A percentile compares a stretch with the other conserved stretches of the same genome.
Evolutionary conservation across 31 red algal genomes (phyloP).

Genomic region (Bonnemaisonia californica): DNA sequence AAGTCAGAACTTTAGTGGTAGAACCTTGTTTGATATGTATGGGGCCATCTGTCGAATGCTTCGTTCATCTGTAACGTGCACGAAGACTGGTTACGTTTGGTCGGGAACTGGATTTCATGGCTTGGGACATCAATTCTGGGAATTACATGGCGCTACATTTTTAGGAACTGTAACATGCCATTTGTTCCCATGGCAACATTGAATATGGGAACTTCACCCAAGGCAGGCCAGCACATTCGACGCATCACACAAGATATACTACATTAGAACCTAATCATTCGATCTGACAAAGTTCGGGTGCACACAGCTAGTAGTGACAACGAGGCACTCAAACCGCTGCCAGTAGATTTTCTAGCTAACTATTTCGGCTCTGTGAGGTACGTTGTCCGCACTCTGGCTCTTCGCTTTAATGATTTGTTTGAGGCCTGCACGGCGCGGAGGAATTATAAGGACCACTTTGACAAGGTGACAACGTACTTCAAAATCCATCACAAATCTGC

Average conservation of each 20-base stretch:
- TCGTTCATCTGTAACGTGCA: no score
- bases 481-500: conserved; percentile 1
- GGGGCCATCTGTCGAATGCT: no score
- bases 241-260: conserved; percentile 1
- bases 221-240: neutral
- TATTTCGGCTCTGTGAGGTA: conserved; percentile 19
- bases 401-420: conserved; percentile 8
- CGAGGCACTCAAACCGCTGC: neutral
- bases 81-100: no score
- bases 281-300: neutral
- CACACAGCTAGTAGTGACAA: conserved; percentile 7
- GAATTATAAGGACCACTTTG: conserved; percentile 4
- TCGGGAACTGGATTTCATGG: no score
- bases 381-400: conserved; percentile 6
- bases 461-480: conserved; percentile 24
- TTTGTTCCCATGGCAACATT: conserved; percentile 24
- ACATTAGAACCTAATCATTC: conserved; percentile 6
- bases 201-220: conserved; percentile 6
- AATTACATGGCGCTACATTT: no score
- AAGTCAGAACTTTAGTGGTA: no score
- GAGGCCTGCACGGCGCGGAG: neutral
- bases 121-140: no score
- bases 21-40: no score
- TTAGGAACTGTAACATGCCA: no score
- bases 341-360: conserved; percentile 31